Evolutionary conservation across 257 asterid genomes (phyloP).

Genomic region (Euphrasia confusa): DNA sequence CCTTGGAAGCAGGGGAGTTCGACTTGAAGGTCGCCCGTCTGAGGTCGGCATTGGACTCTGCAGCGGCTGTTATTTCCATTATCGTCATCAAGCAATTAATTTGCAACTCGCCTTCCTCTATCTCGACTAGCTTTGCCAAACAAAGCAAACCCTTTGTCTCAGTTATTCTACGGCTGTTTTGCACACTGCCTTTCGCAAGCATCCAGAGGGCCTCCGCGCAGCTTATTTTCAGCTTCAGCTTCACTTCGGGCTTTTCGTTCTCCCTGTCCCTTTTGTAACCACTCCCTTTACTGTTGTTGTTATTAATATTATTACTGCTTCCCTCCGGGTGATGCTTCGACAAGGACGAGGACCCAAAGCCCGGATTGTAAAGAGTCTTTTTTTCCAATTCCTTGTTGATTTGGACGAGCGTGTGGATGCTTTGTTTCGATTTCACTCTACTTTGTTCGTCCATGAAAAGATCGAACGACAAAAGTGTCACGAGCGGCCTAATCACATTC

Average conservation of each 20-base stretch:
- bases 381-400: slow-evolving; percentile 66
- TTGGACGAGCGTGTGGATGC: slow-evolving; percentile 60
- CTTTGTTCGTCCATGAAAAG: slow-evolving; percentile 54
- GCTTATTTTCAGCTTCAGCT: slow-evolving; percentile 46
- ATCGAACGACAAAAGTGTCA: slow-evolving; percentile 59
- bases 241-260: slow-evolving; percentile 62
- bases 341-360: slow-evolving; percentile 39
- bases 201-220: slow-evolving; percentile 76
- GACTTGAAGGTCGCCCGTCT: slow-evolving; percentile 67
- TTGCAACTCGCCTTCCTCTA: slow-evolving; percentile 59
- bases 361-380: slow-evolving; percentile 36
- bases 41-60: slow-evolving; percentile 62
- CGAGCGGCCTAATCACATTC: slow-evolving; percentile 74
- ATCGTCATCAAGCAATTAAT: slow-evolving; percentile 62
- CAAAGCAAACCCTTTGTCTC: slow-evolving; percentile 83
- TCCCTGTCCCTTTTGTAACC: slow-evolving; percentile 53
- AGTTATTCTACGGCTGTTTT: slow-evolving; percentile 57
- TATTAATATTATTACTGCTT: slow-evolving; percentile 25
- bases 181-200: slow-evolving; percentile 65
- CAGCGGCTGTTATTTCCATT: slow-evolving; percentile 74
- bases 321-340: slow-evolving; percentile 47
- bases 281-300: slow-evolving; percentile 27
- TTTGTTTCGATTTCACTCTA: slow-evolving; percentile 34
- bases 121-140: slow-evolving; percentile 70
- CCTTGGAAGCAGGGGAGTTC: slow-evolving; percentile 78